Conservation (phyloP, 2,329 filamentous ascomycete species). For the Colletotrichum tabaci region DNA sequence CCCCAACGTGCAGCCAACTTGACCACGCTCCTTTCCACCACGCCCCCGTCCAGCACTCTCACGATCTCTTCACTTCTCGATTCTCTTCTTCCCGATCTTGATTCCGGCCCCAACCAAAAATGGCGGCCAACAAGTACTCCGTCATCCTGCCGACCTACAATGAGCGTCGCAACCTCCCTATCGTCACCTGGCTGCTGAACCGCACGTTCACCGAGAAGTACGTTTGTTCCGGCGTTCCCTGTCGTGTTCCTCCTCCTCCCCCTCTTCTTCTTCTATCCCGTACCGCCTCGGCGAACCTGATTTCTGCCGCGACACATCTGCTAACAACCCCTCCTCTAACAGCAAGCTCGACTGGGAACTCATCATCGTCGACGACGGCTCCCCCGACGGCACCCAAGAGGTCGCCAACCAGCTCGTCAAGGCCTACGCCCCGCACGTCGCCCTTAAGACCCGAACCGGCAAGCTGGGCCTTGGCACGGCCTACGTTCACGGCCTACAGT, state of each 20-base stretch:
- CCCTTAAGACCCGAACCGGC: conserved; percentile 89
- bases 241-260: not conserved
- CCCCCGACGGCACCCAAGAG: conserved; percentile 93
- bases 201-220: conserved; percentile 92
- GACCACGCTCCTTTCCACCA: conserved; percentile 48
- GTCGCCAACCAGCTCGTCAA: conserved; percentile 92
- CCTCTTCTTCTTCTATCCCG: fast-evolving
- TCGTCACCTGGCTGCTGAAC: conserved; percentile 94
- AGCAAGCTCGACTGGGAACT: conserved; percentile 97
- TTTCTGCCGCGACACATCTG: not conserved
- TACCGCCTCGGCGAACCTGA: no score
- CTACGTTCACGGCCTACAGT: conserved; percentile 95
- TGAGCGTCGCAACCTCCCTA: conserved; percentile 96
- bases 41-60: not conserved
- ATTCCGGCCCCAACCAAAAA: conserved; percentile 47
- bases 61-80: not conserved
- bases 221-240: conserved; percentile 47
- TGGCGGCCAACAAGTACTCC: conserved; percentile 83
- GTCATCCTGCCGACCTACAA: conserved; percentile 99
- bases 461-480: conserved; percentile 98
- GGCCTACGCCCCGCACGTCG: conserved; percentile 84
- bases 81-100: not conserved
- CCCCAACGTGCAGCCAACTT: conserved; percentile 41
- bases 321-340: conserved; percentile 23
- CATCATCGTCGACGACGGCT: conserved; percentile 98